Evolutionary conservation across 495 filamentous ascomycete species (phyloP).

Genomic region (Aspergillus baeticus): DNA sequence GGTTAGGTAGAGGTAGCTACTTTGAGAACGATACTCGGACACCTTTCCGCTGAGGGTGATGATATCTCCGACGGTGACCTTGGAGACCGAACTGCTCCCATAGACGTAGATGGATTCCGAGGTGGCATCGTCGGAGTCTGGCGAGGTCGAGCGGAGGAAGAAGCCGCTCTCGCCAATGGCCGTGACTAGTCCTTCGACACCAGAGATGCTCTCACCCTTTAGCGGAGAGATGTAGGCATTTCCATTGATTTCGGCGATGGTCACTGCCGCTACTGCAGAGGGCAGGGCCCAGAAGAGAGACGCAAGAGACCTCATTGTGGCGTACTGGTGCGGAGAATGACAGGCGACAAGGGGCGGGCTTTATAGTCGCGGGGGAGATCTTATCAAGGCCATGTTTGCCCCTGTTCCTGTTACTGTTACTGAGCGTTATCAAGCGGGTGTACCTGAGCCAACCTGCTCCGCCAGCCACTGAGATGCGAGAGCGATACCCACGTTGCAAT

Average conservation of each 20-base stretch:
- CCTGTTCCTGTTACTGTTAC: background rate
- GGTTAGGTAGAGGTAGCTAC: slow-evolving; percentile 54
- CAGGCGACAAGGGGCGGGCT: background rate
- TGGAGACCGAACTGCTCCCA: slow-evolving; percentile 31
- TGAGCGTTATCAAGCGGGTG: background rate
- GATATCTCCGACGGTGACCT: slow-evolving; percentile 53
- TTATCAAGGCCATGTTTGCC: background rate
- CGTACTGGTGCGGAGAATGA: background rate
- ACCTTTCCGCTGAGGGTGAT: slow-evolving; percentile 55
- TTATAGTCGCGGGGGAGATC: background rate
- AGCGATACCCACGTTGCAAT: slow-evolving; percentile 18
- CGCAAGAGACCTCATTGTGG: slow-evolving; percentile 4
- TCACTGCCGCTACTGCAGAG: slow-evolving; percentile 42
- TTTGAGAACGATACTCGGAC: slow-evolving; percentile 50
- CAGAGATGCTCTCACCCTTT: slow-evolving; percentile 46
- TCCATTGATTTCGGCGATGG: slow-evolving; percentile 62
- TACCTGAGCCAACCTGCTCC: background rate
- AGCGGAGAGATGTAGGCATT: slow-evolving; percentile 57
- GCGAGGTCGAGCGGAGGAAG: slow-evolving; percentile 53
- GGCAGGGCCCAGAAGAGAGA: slow-evolving; percentile 12
- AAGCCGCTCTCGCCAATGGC: slow-evolving; percentile 57
- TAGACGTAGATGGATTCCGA: slow-evolving; percentile 60
- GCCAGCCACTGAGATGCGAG: slow-evolving; percentile 1
- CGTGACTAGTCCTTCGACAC: slow-evolving; percentile 57
- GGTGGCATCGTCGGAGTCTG: slow-evolving; percentile 43